Percentiles rank a stretch among this genome's conserved stretches.
These are phyloP conservation scores for Piper betle DNA, from an alignment of 164 flowering plant species.

Conservation along the genomic window DNA sequence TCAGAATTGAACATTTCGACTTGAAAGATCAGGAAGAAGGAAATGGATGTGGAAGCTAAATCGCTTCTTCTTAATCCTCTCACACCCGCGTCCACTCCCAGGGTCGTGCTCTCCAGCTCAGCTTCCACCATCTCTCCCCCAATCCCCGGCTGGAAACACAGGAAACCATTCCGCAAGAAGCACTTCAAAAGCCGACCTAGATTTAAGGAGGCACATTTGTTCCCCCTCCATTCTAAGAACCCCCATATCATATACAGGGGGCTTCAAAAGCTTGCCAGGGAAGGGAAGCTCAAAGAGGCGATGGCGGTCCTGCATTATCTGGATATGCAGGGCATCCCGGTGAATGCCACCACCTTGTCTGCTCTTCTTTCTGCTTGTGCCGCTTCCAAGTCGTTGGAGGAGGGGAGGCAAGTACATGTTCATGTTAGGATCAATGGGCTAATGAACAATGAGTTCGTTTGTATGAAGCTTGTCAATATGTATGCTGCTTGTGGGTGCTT, in stretches of 20 bases:
- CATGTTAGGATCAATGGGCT: constrained; percentile 53
- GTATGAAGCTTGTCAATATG: constrained; percentile 58
- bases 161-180: neutral
- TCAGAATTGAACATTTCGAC: no score
- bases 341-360: constrained; percentile 62
- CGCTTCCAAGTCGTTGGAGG: constrained; percentile 27
- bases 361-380: constrained; percentile 50
- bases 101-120: neutral
- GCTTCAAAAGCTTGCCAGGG: constrained; percentile 43
- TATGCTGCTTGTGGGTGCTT: constrained; percentile 62
- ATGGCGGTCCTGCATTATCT: constrained; percentile 55
- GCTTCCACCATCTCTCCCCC: neutral
- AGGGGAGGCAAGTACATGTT: constrained; percentile 39
- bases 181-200: neutral
- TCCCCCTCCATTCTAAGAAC: constrained; percentile 41
- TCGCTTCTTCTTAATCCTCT: constrained; percentile 2
- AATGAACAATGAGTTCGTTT: constrained; percentile 48
- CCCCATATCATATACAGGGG: constrained; percentile 48
- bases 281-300: constrained; percentile 54
- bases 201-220: constrained; percentile 2
- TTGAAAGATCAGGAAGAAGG: neutral
- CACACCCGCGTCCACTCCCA: neutral
- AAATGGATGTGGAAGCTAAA: neutral
- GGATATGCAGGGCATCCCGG: constrained; percentile 56
- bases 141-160: neutral